Conservation (phyloP, 768 basidiomycete species). For the Mycena floridula region DNA sequence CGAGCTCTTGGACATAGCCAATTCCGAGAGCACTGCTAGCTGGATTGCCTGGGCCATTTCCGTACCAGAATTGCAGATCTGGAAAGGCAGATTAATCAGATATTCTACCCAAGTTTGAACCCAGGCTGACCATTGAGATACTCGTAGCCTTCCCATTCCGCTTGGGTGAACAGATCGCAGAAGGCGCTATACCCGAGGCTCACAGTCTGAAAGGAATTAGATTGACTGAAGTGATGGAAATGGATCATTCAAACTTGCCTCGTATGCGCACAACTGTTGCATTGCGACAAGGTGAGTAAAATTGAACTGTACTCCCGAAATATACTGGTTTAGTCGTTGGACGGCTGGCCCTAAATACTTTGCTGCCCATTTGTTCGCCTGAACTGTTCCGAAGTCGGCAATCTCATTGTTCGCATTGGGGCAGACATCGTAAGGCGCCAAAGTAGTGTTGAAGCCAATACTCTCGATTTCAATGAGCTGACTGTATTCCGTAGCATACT, state of each 20-base stretch:
- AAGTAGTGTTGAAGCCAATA: conserved; percentile 56
- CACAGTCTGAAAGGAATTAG: conserved; percentile 47
- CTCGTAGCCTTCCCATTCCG: conserved; percentile 77
- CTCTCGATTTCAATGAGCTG: conserved; percentile 58
- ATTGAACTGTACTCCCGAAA: conserved; percentile 48
- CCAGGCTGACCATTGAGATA: conserved; percentile 38
- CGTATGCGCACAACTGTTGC: conserved; percentile 71
- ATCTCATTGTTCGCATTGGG: conserved; percentile 47
- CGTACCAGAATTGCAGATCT: conserved; percentile 59
- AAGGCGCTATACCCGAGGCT: conserved; percentile 73
- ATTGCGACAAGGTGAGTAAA: conserved; percentile 49
- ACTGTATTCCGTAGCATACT: conserved; percentile 49
- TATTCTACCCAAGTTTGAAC: neutral
- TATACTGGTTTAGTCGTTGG: conserved; percentile 40
- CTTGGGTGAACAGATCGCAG: conserved; percentile 71
- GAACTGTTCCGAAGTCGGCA: conserved; percentile 31
- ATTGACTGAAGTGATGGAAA: conserved; percentile 2
- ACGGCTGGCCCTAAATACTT: conserved; percentile 56
- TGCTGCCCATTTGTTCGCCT: conserved; percentile 48
- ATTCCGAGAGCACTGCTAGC: conserved; percentile 55
- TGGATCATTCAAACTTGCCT: conserved; percentile 47
- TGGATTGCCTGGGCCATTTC: conserved; percentile 64
- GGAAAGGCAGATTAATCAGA: conserved; percentile 3
- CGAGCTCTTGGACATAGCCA: conserved; percentile 65
- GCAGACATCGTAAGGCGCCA: conserved; percentile 66